A percentile compares a stretch with the other conserved stretches of the same genome.
Evolutionary conservation across 2,329 filamentous ascomycete species (phyloP).

Genomic region (Ceratocystiopsis brevicomis): DNA sequence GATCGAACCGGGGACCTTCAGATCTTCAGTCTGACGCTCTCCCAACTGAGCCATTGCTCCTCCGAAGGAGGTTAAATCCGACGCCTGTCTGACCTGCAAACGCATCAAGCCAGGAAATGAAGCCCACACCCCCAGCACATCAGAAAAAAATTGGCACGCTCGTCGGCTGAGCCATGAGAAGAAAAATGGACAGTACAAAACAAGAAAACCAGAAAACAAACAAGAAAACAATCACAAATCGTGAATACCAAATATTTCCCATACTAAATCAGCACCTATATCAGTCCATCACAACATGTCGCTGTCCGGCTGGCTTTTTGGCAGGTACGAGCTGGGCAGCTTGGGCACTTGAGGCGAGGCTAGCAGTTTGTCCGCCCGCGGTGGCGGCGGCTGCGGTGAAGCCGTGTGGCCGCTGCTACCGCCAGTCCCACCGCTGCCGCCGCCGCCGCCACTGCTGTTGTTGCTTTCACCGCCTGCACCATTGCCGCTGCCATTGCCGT

Average conservation of each 20-base stretch:
- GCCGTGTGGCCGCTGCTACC: neutral
- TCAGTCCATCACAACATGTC: constrained; percentile 8
- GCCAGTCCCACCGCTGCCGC: neutral
- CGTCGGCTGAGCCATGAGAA: too few relatives aligned
- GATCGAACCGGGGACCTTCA: too few relatives aligned
- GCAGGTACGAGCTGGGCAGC: constrained; percentile 12
- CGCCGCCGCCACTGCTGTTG: too few relatives aligned
- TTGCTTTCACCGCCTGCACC: too few relatives aligned
- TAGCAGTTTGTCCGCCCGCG: constrained; percentile 9
- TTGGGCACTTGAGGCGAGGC: constrained; percentile 12
- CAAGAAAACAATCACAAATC: neutral
- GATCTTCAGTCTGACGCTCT: too few relatives aligned
- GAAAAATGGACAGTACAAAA: neutral
- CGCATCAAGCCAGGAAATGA: too few relatives aligned
- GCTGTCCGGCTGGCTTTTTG: constrained; percentile 7
- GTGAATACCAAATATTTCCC: neutral
- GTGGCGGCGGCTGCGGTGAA: neutral
- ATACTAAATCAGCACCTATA: neutral
- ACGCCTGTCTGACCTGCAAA: too few relatives aligned
- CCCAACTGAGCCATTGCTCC: too few relatives aligned
- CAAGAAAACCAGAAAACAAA: neutral
- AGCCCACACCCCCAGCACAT: too few relatives aligned
- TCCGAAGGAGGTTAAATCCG: too few relatives aligned
- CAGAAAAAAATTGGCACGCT: too few relatives aligned
- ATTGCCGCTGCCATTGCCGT: neutral